Base-by-base conservation (phyloP, 805 yeast genomes). In the Suhomyces canberraensis region DNA sequence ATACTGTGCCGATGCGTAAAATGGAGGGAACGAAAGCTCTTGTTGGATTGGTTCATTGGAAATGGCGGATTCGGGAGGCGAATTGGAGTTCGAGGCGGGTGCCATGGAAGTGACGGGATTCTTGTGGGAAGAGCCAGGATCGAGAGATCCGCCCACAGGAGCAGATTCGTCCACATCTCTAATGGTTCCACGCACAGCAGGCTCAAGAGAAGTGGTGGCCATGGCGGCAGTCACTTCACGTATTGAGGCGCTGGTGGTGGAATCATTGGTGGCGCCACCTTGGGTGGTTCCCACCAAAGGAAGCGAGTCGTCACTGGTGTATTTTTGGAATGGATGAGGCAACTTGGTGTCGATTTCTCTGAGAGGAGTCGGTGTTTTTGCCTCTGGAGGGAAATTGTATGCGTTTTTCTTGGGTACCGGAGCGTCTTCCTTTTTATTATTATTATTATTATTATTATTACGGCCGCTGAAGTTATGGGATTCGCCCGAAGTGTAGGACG, bases 401-500 rank as follows among this genome's bases (percentile, higher is more conserved):
- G 29, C 7, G 3, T 25, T 14, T 15, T 29, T 27, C 15, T 11
- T 25, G 8, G 25, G n/a, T 18, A 25, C 20, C 4, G 33, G 11
- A 8, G 14, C 11, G 14, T 25, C 29, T 11, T 18, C 8, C 17
- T 24, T 25, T 9, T 24, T 14, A 8, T 19, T 21, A 20, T 16
- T 15, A 11, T n/a, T 25, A 8, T 14, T 16, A 15, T 7, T 20
- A 16, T 15, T 17, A 17, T 16, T 29, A 15, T 13, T 9, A 11
- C 27, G n/a, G 16, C 17, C 41, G 15, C 31, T 31, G 27, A 31
- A 44, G 22, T 19, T 29, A 25, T 44, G 52, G 25, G 51, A 37
- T 17, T 56, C 61, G 30, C 42, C 33, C 16, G 66, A 58, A 3
- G 66, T 55, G 33, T 50, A 48, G 14, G 65, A 61, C 26, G 61